phyloP scores from a whole-genome alignment of 768 basidiomycete genomes.

The Pholiota molesta region DNA sequence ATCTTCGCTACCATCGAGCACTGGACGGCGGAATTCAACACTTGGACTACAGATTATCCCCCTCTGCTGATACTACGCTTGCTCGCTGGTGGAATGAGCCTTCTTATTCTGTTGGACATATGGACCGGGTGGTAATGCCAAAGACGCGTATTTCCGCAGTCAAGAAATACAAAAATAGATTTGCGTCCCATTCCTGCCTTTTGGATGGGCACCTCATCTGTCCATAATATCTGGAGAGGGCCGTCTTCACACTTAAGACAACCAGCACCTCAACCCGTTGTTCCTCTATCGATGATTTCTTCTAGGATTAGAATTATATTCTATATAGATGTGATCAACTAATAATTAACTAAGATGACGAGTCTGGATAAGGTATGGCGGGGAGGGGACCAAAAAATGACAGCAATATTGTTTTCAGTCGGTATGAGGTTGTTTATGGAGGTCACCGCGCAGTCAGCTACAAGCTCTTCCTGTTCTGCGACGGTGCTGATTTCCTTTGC shows the following conservation, averaged over 20 bases:
- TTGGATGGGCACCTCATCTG: no score
- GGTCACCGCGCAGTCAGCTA: no score
- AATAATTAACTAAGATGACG: no score
- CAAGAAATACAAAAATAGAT: background rate
- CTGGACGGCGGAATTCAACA: slow-evolving; percentile 38
- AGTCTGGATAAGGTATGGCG: background rate
- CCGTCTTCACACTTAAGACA: no score
- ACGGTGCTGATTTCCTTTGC: no score
- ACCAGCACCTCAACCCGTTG: no score
- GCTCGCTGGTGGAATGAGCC: slow-evolving; percentile 30
- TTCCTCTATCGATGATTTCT: no score
- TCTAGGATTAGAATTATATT: no score
- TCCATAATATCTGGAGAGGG: no score
- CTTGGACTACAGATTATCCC: slow-evolving; percentile 38
- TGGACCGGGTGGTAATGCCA: slow-evolving; percentile 25
- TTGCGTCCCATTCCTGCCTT: background rate
- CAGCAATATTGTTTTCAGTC: background rate
- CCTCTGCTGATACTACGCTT: slow-evolving; percentile 37
- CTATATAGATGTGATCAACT: no score
- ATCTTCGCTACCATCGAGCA: slow-evolving; percentile 40
- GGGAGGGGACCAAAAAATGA: background rate
- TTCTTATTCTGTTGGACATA: slow-evolving; percentile 32
- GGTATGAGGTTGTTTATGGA: background rate
- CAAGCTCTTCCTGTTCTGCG: no score
- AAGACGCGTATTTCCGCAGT: no score